These are phyloP conservation scores for Lodderomyces metapsilosis DNA, from an alignment of 1,139 yeast species.

Conservation along the genomic window DNA sequence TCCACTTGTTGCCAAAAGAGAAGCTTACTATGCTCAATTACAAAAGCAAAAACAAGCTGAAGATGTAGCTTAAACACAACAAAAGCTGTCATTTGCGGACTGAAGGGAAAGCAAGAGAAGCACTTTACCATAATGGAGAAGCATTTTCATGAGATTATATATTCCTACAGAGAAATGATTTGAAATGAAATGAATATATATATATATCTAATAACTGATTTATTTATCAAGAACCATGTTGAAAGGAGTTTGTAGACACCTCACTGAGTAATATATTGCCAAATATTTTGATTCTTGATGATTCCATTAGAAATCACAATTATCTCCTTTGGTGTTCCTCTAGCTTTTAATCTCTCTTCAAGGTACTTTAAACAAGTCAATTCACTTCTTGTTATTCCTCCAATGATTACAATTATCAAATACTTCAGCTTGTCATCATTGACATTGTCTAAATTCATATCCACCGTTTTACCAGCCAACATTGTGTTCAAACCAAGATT, in stretches of 20 bases:
- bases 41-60: conserved; percentile 73
- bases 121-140: no score
- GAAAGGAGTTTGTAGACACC: background rate
- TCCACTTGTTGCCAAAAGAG: conserved; percentile 71
- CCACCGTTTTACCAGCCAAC: conserved; percentile 39
- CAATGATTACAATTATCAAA: conserved; percentile 55
- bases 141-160: no score
- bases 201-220: no score
- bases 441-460: conserved; percentile 32
- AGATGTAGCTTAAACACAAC: conserved; percentile 35
- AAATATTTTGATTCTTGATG: conserved; percentile 45
- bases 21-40: conserved; percentile 76
- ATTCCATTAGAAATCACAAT: conserved; percentile 58
- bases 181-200: background rate
- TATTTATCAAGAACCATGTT: background rate
- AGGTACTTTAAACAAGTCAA: conserved; percentile 62
- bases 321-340: conserved; percentile 40
- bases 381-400: conserved; percentile 83
- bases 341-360: conserved; percentile 34
- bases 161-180: no score
- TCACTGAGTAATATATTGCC: conserved; percentile 10
- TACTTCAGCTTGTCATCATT: conserved; percentile 33
- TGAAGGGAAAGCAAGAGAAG: background rate
- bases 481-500: conserved; percentile 35
- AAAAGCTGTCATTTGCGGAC: no score